Evolutionary conservation across 306 rosid genomes (phyloP), one percentile per base, ranked within the genome.

Genomic region (Hippophae rhamnoides): DNA sequence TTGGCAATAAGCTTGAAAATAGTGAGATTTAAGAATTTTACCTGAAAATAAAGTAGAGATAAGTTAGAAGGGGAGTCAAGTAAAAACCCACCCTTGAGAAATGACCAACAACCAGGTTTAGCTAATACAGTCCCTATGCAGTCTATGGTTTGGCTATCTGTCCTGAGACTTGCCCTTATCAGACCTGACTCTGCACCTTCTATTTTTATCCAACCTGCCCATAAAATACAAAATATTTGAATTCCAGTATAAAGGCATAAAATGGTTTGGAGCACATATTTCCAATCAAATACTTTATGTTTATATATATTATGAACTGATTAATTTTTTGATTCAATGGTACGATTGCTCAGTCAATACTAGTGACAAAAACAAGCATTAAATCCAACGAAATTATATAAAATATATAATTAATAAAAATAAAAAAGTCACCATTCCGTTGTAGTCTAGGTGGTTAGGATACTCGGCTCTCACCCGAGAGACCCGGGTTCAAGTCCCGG

Each of bases 71-170:
- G 65, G 1, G 64, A 72, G 14, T 61, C 26, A 0, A 81, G 67
- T 55, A 82, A 67, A 76, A 87, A 90, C n/a, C 98, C 98, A 47
- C 98, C 98, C 71, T 90, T 90, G 26, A 90, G 94, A 61, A 90
- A 87, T 45, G 98, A 90, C 96, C 98, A 90, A 67, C 96, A 90
- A 56, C 87, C 87, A 55, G 8, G n/a, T 70, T 70, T 87, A 25
- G 96, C 92, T 14, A 76, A 72, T 62, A 83, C 92, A 13, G 89
- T 81, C 7, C 93, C 98, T 26, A 90, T 78, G 64, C 96, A 87
- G 13, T 58, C 26, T 55, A 68, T 58, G 7, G 69, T 65, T 3
- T 76, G 74, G 8, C 67, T 59, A 55, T 78, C 86, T 7, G 83
- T 69, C 65, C 69, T 63, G 0, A 90, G 72, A 54, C 76, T 83